Conservation (phyloP, 495 filamentous ascomycete genomes). For the Clohesyomyces aquaticus region DNA sequence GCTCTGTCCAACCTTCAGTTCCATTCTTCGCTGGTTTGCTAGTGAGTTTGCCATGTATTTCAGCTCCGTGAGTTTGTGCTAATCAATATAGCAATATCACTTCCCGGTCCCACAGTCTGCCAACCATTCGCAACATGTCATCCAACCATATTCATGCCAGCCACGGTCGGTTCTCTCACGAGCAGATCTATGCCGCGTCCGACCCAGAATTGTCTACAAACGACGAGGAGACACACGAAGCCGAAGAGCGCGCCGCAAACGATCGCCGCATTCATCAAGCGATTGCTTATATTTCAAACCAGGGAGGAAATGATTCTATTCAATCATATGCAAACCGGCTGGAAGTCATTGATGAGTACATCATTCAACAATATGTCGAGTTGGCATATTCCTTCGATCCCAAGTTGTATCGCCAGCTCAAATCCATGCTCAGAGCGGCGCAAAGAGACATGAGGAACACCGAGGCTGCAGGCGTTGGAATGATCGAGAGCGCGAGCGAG, state of each 20-base stretch:
- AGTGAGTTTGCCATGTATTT: not conserved
- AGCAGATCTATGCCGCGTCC: not conserved
- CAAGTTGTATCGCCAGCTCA: constrained; percentile 21
- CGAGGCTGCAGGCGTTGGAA: not conserved
- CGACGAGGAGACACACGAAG: not conserved
- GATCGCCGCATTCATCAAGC: constrained; percentile 27
- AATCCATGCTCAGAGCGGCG: constrained; percentile 16
- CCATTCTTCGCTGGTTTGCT: not conserved
- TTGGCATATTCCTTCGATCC: constrained; percentile 26
- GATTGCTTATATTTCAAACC: constrained; percentile 23
- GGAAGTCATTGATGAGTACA: constrained; percentile 20
- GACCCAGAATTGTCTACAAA: constrained; percentile 5
- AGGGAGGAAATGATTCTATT: constrained; percentile 13
- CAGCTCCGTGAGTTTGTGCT: not conserved
- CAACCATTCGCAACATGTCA: not conserved
- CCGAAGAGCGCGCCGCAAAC: constrained; percentile 6
- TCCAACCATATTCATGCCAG: not conserved
- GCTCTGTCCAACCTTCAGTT: not conserved
- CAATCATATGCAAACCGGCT: constrained; percentile 16
- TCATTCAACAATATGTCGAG: constrained; percentile 21
- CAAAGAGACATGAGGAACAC: constrained; percentile 1
- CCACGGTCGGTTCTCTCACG: not conserved
- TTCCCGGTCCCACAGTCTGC: not conserved
- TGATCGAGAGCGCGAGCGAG: not conserved
- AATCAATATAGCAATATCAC: not conserved